Base-by-base conservation (phyloP, 2,329 filamentous ascomycete genomes). In the Knufia petricola region DNA sequence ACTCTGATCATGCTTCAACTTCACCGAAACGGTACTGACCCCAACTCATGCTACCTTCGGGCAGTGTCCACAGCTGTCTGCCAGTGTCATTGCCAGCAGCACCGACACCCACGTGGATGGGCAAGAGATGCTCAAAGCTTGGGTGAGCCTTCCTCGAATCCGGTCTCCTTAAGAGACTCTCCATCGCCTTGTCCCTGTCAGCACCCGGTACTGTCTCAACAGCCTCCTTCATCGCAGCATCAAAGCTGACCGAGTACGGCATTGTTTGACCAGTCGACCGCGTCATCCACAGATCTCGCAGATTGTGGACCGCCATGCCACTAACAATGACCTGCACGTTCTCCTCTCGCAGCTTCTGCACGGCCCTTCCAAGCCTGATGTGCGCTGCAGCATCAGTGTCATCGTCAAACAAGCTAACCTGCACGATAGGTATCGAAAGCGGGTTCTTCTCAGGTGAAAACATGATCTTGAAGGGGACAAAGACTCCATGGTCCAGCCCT, bases 401-500 rank as follows among this genome's bases (percentile, higher is more conserved):
- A 41, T 69, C 76, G 49, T 75, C 68, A 63, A 82, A 85, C 9
- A 87, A 71, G 2, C 81, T 85, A 26, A 85, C 79, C 58, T 88
- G 84, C 9, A 88, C 81, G 4, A 88, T 69, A 1, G 84, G 84
- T 1, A 84, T 75, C 38, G 72, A 72, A 9, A 85, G 62, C 1
- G 81, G 78, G 59, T 84, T 85, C 4, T 69, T 61, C 13, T 76
- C 67, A 0, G 79, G 79, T 48, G 79, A 64, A 60, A 85, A 85
- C 13, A 79, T 58, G 55, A 59, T 47, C 53, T 74, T 75, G 62
- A 87, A 87, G 9, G 78, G 77, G 0, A 77, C 81, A 73, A 82
- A 88, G 20, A 87, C 82, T 17, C 85, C 85, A 60, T 88, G 85
- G 58, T 88, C 84, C 1, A 87, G 69, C 0, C 84, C 84, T 34